phyloP scores from a whole-genome alignment of 768 basidiomycete species.

The Leccinum subtestaceum region DNA sequence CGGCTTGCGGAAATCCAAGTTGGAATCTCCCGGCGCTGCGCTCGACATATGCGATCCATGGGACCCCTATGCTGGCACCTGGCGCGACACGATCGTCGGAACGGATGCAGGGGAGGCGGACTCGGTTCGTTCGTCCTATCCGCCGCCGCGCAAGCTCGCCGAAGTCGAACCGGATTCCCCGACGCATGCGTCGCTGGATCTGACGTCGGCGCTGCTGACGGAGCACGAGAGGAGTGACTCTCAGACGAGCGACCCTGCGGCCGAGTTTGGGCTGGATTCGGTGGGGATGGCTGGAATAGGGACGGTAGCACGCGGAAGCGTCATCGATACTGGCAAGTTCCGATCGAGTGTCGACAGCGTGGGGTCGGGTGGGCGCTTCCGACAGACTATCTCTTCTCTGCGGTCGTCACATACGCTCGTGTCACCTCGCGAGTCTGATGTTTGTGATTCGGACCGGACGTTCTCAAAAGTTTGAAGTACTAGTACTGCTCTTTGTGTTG shows the following conservation, averaged over 20 bases:
- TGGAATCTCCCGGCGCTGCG: neutral
- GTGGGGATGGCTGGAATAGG: constrained; percentile 47
- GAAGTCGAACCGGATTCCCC: constrained; percentile 17
- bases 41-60: constrained; percentile 21
- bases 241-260: neutral
- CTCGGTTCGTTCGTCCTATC: constrained; percentile 11
- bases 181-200: constrained; percentile 25
- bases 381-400: neutral
- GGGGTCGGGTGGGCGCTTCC: constrained; percentile 9
- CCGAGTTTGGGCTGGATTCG: constrained; percentile 20
- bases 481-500: neutral
- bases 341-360: constrained; percentile 15
- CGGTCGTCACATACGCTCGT: constrained; percentile 6
- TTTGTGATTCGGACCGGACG: constrained; percentile 8
- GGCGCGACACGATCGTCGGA: constrained; percentile 31
- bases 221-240: neutral
- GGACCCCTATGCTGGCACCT: constrained; percentile 23
- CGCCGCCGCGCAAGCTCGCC: constrained; percentile 2
- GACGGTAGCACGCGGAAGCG: constrained; percentile 38
- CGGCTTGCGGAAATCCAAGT: constrained; percentile 7
- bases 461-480: neutral
- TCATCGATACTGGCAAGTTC: constrained; percentile 15
- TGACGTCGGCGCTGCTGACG: constrained; percentile 33
- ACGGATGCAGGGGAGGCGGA: constrained; percentile 20
- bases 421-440: neutral